These are phyloP conservation scores for Fraxinus paxiana DNA, from an alignment of 305 asterid species.

Conservation along the genomic window DNA sequence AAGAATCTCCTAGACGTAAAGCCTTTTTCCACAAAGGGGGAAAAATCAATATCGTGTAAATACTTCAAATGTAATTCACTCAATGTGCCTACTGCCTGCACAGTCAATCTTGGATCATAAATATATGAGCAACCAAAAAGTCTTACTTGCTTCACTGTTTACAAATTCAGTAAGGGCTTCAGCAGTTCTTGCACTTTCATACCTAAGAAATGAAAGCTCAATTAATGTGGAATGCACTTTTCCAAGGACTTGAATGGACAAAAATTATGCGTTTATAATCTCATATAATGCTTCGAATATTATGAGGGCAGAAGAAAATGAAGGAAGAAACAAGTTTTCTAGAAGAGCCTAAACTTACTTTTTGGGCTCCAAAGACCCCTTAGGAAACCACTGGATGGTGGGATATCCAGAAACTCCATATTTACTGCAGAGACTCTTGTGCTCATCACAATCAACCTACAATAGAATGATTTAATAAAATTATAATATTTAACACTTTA, in stretches of 20 bases:
- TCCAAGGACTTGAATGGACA: constrained; percentile 10
- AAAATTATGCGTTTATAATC: neutral
- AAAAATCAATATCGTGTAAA: neutral
- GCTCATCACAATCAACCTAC: constrained; percentile 93
- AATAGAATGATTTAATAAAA: constrained; percentile 12
- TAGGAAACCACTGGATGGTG: constrained; percentile 89
- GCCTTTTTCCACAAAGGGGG: neutral
- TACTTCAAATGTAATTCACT: neutral
- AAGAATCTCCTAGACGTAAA: neutral
- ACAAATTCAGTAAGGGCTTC: constrained; percentile 81
- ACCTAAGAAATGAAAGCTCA: constrained; percentile 39
- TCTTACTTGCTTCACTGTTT: constrained; percentile 74
- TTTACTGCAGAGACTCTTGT: constrained; percentile 70
- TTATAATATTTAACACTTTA: constrained; percentile 4
- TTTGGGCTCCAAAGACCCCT: constrained; percentile 83
- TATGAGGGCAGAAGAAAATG: neutral
- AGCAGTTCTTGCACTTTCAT: constrained; percentile 73
- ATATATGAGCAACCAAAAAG: neutral
- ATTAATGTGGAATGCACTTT: constrained; percentile 14
- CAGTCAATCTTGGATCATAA: neutral
- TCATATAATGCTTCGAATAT: neutral
- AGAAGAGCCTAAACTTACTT: constrained; percentile 42
- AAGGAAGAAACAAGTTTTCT: neutral
- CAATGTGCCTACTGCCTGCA: neutral
- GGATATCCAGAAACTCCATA: constrained; percentile 85